phyloP scores from a whole-genome alignment of 2,329 filamentous ascomycete species.

The Cercospora sp. region DNA sequence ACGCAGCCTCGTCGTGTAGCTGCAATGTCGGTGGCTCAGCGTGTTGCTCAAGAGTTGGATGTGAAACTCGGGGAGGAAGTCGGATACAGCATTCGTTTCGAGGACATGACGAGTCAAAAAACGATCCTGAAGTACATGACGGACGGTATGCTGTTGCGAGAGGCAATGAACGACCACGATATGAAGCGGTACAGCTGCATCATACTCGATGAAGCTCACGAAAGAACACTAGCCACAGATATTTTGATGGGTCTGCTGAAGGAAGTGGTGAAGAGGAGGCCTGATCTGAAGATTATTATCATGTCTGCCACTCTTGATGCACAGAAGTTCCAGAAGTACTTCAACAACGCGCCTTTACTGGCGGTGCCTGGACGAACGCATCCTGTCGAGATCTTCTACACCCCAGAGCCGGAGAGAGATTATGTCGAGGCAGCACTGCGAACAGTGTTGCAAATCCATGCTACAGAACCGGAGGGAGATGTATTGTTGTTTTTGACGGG shows the following conservation, averaged over 20 bases:
- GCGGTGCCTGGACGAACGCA: slow-evolving; percentile 93
- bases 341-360: slow-evolving; percentile 88
- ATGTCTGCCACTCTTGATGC: slow-evolving; percentile 98
- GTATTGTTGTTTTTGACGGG: slow-evolving; percentile 93
- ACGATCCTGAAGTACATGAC: slow-evolving; percentile 99
- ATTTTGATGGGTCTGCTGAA: slow-evolving; percentile 96
- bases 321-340: slow-evolving; percentile 97
- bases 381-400: slow-evolving; percentile 98
- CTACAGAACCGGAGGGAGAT: slow-evolving; percentile 87
- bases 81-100: slow-evolving; percentile 98
- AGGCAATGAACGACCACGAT: slow-evolving; percentile 94
- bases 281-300: slow-evolving; percentile 96
- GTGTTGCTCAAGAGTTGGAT: slow-evolving; percentile 96
- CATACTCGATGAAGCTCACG: slow-evolving; percentile 97
- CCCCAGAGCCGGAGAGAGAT: slow-evolving; percentile 90
- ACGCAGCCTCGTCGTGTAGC: slow-evolving; percentile 97
- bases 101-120: slow-evolving; percentile 84
- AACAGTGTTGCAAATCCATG: slow-evolving; percentile 95
- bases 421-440: slow-evolving; percentile 94
- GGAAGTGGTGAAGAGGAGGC: slow-evolving; percentile 75
- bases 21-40: slow-evolving; percentile 97
- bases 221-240: slow-evolving; percentile 94
- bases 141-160: slow-evolving; percentile 94
- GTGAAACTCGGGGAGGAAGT: slow-evolving; percentile 91
- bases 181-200: slow-evolving; percentile 94